phyloP scores from a whole-genome alignment of 768 basidiomycete genomes.

The Rhodosporidiobolus sp. region DNA sequence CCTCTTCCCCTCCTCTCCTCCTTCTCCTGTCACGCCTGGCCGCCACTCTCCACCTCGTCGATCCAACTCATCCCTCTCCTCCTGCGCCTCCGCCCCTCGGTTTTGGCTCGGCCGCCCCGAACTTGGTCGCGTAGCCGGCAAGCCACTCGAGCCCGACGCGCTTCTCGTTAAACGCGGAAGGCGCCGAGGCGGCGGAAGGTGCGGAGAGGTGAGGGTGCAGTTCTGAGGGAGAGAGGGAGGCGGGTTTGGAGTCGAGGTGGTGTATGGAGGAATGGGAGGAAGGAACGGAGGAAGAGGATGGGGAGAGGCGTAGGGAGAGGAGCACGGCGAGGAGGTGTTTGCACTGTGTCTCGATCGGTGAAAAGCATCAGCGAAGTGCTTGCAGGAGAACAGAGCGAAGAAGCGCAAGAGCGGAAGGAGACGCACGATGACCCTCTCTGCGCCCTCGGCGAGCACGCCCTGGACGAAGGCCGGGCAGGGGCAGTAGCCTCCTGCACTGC shows the following conservation, averaged over 20 bases:
- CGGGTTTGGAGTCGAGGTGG: background rate
- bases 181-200: conserved; percentile 8
- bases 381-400: background rate
- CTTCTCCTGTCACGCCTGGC: background rate
- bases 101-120: conserved; percentile 13
- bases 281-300: background rate
- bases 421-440: conserved; percentile 15
- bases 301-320: conserved; percentile 1
- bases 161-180: conserved; percentile 15
- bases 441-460: background rate
- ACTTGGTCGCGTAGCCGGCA: conserved; percentile 12
- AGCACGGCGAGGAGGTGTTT: conserved; percentile 34
- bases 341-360: background rate
- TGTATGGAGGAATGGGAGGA: background rate
- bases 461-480: conserved; percentile 27
- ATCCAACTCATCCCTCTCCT: background rate
- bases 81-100: background rate
- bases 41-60: no score
- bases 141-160: conserved; percentile 14
- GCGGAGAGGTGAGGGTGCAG: background rate
- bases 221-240: background rate
- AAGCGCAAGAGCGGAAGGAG: background rate
- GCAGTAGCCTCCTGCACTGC: conserved; percentile 21
- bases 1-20: no score
- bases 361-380: background rate